Conservation (phyloP, 352 stramenopile genomes). For the Albugo laibachii region DNA sequence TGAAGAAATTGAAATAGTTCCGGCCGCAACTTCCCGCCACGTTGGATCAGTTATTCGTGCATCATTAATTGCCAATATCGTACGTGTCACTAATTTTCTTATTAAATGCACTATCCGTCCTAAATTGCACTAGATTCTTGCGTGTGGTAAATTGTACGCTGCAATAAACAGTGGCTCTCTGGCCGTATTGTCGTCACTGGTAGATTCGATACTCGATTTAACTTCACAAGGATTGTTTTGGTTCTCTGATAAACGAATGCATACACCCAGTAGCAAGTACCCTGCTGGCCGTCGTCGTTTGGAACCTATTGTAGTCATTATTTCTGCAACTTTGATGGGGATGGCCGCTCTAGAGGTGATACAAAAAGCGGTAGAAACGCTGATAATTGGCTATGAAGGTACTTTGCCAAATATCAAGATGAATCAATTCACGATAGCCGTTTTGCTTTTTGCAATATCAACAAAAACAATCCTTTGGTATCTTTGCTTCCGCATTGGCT, state of each 20-base stretch:
- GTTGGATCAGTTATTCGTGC: too few relatives aligned
- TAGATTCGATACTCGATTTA: conserved; percentile 89
- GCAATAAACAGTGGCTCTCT: conserved; percentile 76
- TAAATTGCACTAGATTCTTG: conserved; percentile 15
- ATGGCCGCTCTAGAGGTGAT: conserved; percentile 91
- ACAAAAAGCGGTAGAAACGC: conserved; percentile 74
- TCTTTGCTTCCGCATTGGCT: conserved; percentile 45
- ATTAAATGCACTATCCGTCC: too few relatives aligned
- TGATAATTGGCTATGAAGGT: conserved; percentile 50
- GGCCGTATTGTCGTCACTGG: conserved; percentile 85
- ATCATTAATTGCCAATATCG: too few relatives aligned
- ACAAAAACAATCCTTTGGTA: conserved; percentile 74
- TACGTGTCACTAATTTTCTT: too few relatives aligned
- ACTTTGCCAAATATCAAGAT: conserved; percentile 46
- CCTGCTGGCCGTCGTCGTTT: conserved; percentile 82
- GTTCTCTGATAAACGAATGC: conserved; percentile 86
- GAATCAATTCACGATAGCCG: conserved; percentile 31
- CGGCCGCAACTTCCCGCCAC: too few relatives aligned
- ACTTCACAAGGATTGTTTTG: conserved; percentile 85
- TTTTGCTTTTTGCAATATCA: conserved; percentile 49
- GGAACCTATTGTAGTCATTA: conserved; percentile 90
- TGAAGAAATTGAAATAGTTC: too few relatives aligned
- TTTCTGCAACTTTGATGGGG: conserved; percentile 92
- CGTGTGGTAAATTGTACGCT: conserved; percentile 53
- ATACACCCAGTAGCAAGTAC: conserved; percentile 82